These are phyloP conservation scores for Aegilops bicornis DNA, from an alignment of 176 grass and related monocot genomes.

Conservation along the genomic window DNA sequence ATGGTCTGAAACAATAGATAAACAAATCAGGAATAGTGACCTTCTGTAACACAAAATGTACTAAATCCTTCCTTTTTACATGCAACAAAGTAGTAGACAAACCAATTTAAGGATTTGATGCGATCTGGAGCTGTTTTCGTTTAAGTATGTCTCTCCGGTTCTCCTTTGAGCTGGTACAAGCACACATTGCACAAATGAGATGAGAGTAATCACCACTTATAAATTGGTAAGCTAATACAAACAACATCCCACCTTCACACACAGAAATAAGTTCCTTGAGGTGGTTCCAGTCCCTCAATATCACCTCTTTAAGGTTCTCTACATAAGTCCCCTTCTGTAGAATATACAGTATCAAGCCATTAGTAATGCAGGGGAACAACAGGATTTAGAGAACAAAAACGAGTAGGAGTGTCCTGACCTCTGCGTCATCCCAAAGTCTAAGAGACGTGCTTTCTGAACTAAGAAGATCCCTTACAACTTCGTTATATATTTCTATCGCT, in stretches of 20 bases:
- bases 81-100: conserved; percentile 32
- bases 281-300: conserved; percentile 70
- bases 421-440: conserved; percentile 87
- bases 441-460: conserved; percentile 58
- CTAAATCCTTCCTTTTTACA: conserved; percentile 9
- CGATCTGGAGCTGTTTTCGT: conserved; percentile 95
- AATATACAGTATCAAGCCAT: conserved; percentile 39
- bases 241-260: conserved; percentile 70
- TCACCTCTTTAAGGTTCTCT: conserved; percentile 79
- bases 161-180: conserved; percentile 71
- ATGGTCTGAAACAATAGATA: conserved; percentile 63
- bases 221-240: conserved; percentile 30
- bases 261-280: conserved; percentile 82
- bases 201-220: neutral
- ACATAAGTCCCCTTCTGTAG: conserved; percentile 77
- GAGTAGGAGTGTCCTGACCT: conserved; percentile 48
- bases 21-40: conserved; percentile 33
- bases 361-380: conserved; percentile 15
- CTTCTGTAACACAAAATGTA: conserved; percentile 10
- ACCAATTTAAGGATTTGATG: conserved; percentile 96
- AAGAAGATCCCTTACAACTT: conserved; percentile 88
- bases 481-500: conserved; percentile 95
- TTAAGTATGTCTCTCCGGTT: conserved; percentile 82
- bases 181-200: conserved; percentile 31
- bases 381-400: neutral